Evolutionary conservation across 805 yeast genomes (phyloP), one percentile per base, ranked within the genome.

Genomic region (Komagataella ulmi): DNA sequence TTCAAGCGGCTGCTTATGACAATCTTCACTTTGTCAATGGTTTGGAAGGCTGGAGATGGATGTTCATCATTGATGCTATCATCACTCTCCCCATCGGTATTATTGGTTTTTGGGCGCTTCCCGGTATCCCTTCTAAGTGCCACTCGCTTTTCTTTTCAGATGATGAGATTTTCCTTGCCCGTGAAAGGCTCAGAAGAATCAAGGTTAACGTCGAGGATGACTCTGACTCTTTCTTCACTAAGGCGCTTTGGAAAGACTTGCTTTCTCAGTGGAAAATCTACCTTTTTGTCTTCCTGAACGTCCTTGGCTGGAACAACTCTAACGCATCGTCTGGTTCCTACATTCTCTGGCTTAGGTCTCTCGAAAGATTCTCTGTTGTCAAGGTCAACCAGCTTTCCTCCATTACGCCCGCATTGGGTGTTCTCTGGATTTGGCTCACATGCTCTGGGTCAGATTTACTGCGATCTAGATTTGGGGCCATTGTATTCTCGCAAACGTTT

Each of bases 11-110:
- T 10, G 71, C 80, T 43, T 73, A 66, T 52, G 58, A 69, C 24
- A 58, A 63, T 50, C 58, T 80, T 55, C 65, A 71, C 49, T 83
- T 81, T 18, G 65, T 58, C 6, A 60, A 62, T 50, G 84, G 85
- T 1, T 62, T 76, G 8, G 69, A 71, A 10, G 77, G 85, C 6
- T 82, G 86, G 85, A 69, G 80, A 66, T 81, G 86, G 86, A 75
- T 79, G 59, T 82, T 80, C 57, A 72, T 83, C 47, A 69, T 83
- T 52, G 85, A 81, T 60, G 83, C 82, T 17, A 61, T 77, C 49
- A 70, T 83, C 46, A 75, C 83, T 10, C 56, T 81, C 46, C 76
- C 70, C 1, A 74, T 83, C 46, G 87, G 82, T 2, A n/a, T 81
- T 10, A 54, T 77, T 50, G 85, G 85, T 0, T 69, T 73, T 53